Conservation (phyloP, 495 filamentous ascomycete genomes). For the Podospora tetraspora region DNA sequence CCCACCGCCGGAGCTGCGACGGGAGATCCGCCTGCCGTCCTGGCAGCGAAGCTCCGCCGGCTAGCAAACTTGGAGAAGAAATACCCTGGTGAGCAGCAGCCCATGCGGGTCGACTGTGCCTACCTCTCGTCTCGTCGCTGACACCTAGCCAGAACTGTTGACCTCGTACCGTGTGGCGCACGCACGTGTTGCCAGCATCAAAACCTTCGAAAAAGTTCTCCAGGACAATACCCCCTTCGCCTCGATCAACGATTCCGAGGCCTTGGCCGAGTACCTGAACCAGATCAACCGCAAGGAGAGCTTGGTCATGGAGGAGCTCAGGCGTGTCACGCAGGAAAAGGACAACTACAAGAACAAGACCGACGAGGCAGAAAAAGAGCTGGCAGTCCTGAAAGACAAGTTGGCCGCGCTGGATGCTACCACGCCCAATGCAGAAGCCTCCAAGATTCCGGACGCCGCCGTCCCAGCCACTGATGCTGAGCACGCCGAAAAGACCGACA, state of each 20-base stretch:
- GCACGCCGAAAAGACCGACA: slow-evolving; percentile 4
- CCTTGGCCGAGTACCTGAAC: slow-evolving; percentile 89
- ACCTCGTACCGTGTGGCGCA: slow-evolving; percentile 89
- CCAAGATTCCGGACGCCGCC: slow-evolving; percentile 14
- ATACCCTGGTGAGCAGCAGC: slow-evolving; percentile 61
- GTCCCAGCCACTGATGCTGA: slow-evolving; percentile 7
- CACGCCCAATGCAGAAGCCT: slow-evolving; percentile 26
- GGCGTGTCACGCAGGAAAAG: slow-evolving; percentile 73
- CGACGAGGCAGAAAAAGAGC: slow-evolving; percentile 61
- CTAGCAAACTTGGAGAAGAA: slow-evolving; percentile 65
- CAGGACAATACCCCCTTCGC: slow-evolving; percentile 88
- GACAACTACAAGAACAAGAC: slow-evolving; percentile 74
- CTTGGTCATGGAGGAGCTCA: slow-evolving; percentile 90
- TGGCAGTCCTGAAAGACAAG: slow-evolving; percentile 48
- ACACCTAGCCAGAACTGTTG: slow-evolving; percentile 62
- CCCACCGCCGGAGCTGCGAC: background rate
- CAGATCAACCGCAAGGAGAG: slow-evolving; percentile 80
- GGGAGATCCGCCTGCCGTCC: background rate
- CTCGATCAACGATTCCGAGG: slow-evolving; percentile 77
- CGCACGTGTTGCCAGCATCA: slow-evolving; percentile 74
- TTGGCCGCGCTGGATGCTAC: slow-evolving; percentile 28
- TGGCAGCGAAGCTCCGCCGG: background rate
- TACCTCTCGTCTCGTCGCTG: background rate
- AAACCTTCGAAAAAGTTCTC: slow-evolving; percentile 85
- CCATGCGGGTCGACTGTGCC: background rate